Percentiles rank a stretch among this genome's conserved stretches.
These are phyloP conservation scores for Erodium chrysanthum DNA, from an alignment of 441 rosid species.

Conservation along the genomic window DNA sequence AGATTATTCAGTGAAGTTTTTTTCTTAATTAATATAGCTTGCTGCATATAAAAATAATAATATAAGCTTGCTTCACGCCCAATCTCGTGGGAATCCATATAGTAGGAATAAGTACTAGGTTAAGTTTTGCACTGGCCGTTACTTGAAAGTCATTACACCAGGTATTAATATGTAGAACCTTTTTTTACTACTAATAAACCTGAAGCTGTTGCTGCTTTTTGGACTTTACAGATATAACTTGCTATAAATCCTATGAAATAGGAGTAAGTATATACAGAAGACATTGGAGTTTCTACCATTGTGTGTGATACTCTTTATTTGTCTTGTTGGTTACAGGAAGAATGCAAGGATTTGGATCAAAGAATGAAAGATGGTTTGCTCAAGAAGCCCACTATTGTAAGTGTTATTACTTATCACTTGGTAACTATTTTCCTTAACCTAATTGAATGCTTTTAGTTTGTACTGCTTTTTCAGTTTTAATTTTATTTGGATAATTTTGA, in stretches of 20 bases:
- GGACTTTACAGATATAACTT: not conserved
- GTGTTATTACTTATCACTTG: constrained; percentile 19
- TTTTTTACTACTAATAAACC: not conserved
- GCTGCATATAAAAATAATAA: too few relatives aligned
- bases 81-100: too few relatives aligned
- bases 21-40: too few relatives aligned
- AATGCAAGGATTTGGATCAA: constrained; percentile 48
- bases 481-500: not conserved
- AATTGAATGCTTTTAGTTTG: not conserved
- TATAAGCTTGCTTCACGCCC: too few relatives aligned
- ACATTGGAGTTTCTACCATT: not conserved
- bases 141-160: not conserved
- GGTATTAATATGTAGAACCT: not conserved
- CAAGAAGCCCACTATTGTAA: constrained; percentile 43
- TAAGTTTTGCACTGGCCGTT: not conserved
- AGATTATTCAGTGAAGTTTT: too few relatives aligned
- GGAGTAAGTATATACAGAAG: not conserved
- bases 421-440: not conserved
- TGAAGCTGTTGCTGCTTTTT: not conserved
- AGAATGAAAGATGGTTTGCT: constrained; percentile 37
- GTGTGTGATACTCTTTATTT: constrained; percentile 16
- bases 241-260: not conserved
- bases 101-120: not conserved
- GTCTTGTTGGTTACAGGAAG: constrained; percentile 43
- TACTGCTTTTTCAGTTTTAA: not conserved